A percentile compares a stretch with the other conserved stretches of the same genome.
Evolutionary conservation across 352 stramenopile genomes (phyloP).

Genomic region (Pythium sp.): DNA sequence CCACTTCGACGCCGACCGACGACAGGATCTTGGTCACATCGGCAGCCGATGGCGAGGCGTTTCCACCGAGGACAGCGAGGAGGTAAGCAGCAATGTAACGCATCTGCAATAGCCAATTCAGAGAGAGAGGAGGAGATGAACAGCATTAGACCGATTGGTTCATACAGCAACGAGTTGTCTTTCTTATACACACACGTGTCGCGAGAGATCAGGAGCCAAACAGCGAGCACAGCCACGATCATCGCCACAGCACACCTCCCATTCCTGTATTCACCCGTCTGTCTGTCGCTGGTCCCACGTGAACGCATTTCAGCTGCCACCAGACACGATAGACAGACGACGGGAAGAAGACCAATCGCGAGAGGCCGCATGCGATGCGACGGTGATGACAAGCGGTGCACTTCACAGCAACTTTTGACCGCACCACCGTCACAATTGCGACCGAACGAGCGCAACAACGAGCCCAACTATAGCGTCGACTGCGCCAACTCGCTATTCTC

Average conservation of each 20-base stretch:
- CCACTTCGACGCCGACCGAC: conserved; percentile 87
- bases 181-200: background rate
- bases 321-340: too few species aligned
- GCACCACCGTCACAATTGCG: background rate
- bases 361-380: background rate
- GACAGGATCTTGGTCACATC: conserved; percentile 92
- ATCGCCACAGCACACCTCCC: background rate
- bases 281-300: too few species aligned
- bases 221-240: background rate
- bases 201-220: background rate
- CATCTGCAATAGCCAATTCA: conserved; percentile 70
- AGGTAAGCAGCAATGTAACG: conserved; percentile 97
- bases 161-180: background rate
- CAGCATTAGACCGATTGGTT: background rate
- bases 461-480: background rate
- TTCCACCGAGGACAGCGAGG: conserved; percentile 93
- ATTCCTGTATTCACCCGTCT: background rate
- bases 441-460: background rate
- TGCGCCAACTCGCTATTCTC: background rate
- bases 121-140: background rate
- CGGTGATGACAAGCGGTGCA: background rate
- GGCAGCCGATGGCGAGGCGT: conserved; percentile 82
- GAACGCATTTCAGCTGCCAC: too few species aligned
- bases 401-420: background rate
- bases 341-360: too few species aligned